These are phyloP conservation scores for Linderniella brevidens DNA, from an alignment of 257 asterid species.

Conservation along the genomic window DNA sequence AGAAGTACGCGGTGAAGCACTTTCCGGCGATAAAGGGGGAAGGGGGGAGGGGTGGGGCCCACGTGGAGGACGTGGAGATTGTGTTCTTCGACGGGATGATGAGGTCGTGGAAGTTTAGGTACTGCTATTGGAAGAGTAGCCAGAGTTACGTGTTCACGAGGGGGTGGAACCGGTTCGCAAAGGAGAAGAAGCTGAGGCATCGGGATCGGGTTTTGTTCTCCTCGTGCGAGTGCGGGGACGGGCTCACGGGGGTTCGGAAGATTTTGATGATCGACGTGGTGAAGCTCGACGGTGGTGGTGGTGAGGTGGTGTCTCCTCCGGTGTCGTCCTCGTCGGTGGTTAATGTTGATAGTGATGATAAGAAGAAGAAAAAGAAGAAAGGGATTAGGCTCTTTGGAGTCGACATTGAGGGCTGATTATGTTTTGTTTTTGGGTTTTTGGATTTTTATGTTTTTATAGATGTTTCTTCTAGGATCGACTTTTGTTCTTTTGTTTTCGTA, in stretches of 20 bases:
- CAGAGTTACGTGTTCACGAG: slow-evolving; percentile 57
- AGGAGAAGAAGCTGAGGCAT: slow-evolving; percentile 26
- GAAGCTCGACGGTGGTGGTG: background rate
- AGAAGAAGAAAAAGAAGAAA: background rate
- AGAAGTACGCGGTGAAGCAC: slow-evolving; percentile 23
- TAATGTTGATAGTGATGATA: background rate
- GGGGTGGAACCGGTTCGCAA: slow-evolving; percentile 57
- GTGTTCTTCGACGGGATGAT: slow-evolving; percentile 24
- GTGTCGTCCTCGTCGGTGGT: background rate
- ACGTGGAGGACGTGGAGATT: slow-evolving; percentile 23
- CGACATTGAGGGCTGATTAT: slow-evolving; percentile 10
- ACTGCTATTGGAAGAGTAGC: slow-evolving; percentile 68
- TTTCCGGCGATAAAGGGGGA: slow-evolving; percentile 11
- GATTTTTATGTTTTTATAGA: background rate
- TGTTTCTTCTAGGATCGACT: too few relatives aligned
- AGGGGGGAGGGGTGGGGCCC: slow-evolving; percentile 10
- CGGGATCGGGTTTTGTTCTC: slow-evolving; percentile 37
- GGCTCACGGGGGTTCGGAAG: slow-evolving; percentile 8
- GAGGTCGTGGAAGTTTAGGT: slow-evolving; percentile 48
- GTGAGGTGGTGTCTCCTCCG: background rate
- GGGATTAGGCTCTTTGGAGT: slow-evolving; percentile 24
- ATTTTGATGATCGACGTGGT: slow-evolving; percentile 24
- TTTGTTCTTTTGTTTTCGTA: too few relatives aligned
- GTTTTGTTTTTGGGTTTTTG: background rate
- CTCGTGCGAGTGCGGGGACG: slow-evolving; percentile 14